Evolutionary conservation across 495 filamentous ascomycete species (phyloP).

Genomic region (Zalerion maritima): DNA sequence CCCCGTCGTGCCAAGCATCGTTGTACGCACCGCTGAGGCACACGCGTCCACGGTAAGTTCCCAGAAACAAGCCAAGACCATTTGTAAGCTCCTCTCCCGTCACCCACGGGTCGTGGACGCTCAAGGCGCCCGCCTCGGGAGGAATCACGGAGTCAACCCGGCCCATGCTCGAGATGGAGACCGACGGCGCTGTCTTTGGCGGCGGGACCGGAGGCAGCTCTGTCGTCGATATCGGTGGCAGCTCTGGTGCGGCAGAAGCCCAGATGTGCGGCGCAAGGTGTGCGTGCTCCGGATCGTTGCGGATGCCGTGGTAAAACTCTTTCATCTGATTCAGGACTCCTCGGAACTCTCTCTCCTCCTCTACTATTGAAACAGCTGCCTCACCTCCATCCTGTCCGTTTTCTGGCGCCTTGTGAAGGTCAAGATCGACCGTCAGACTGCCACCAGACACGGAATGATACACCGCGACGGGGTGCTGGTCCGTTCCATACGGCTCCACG

Average conservation of each 20-base stretch:
- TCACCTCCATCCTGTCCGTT: too few species aligned
- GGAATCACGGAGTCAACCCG: conserved; percentile 15
- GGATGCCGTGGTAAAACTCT: conserved; percentile 15
- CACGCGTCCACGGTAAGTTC: conserved; percentile 19
- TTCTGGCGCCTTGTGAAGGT: too few species aligned
- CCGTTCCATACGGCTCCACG: conserved; percentile 12
- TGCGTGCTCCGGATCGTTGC: conserved; percentile 12
- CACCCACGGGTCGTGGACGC: conserved; percentile 23
- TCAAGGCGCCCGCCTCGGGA: conserved; percentile 12
- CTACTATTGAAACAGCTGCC: too few species aligned
- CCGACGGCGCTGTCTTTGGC: conserved; percentile 16
- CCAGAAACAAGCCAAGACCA: conserved; percentile 23
- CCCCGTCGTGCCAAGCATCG: conserved; percentile 20
- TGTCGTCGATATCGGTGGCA: conserved; percentile 11
- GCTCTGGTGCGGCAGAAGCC: conserved; percentile 10
- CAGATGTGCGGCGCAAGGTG: conserved; percentile 16
- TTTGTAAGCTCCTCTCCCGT: conserved; percentile 25
- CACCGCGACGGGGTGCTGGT: conserved; percentile 13
- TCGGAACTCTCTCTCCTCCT: conserved; percentile 5
- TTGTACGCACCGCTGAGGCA: conserved; percentile 25
- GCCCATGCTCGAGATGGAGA: conserved; percentile 27
- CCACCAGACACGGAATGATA: conserved; percentile 17
- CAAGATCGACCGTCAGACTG: conserved; percentile 1
- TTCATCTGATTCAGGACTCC: conserved; percentile 9
- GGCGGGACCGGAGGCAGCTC: conserved; percentile 12